Percentiles rank a stretch among this genome's conserved stretches.
phyloP scores from a whole-genome alignment of 805 yeast genomes.

The Ogataea siamensis region DNA sequence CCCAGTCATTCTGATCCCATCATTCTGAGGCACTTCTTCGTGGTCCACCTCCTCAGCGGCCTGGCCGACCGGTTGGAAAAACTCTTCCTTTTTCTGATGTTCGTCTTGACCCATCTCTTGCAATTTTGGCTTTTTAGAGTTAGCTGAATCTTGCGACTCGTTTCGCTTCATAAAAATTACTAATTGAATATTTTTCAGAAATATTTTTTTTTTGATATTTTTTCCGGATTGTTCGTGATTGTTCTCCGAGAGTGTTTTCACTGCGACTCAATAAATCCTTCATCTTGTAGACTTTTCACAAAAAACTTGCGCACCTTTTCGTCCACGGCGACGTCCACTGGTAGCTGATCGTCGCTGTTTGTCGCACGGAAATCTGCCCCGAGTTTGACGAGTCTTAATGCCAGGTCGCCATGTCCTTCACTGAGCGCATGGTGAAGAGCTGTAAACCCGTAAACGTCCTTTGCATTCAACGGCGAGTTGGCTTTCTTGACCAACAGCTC shows the following conservation, averaged over 20 bases:
- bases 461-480: conserved; percentile 63
- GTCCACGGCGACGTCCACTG: conserved; percentile 54
- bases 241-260: neutral
- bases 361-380: conserved; percentile 62
- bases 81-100: conserved; percentile 34
- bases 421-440: conserved; percentile 87
- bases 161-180: conserved; percentile 16
- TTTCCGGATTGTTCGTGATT: conserved; percentile 2
- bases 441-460: conserved; percentile 77
- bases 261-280: conserved; percentile 17
- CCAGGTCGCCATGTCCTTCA: conserved; percentile 84
- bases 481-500: conserved; percentile 50
- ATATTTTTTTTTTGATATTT: neutral
- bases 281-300: conserved; percentile 22
- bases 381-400: conserved; percentile 52
- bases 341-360: conserved; percentile 53
- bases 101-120: conserved; percentile 21
- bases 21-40: conserved; percentile 28
- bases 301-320: conserved; percentile 47
- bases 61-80: conserved; percentile 61
- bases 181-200: conserved; percentile 1
- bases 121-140: conserved; percentile 30
- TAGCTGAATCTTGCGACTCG: conserved; percentile 14
- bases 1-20: conserved; percentile 63
- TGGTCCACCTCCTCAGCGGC: conserved; percentile 49